Evolutionary conservation across 1,284 basidiomycete genomes (phyloP).

Genomic region (Rhizopogon hawkerae): DNA sequence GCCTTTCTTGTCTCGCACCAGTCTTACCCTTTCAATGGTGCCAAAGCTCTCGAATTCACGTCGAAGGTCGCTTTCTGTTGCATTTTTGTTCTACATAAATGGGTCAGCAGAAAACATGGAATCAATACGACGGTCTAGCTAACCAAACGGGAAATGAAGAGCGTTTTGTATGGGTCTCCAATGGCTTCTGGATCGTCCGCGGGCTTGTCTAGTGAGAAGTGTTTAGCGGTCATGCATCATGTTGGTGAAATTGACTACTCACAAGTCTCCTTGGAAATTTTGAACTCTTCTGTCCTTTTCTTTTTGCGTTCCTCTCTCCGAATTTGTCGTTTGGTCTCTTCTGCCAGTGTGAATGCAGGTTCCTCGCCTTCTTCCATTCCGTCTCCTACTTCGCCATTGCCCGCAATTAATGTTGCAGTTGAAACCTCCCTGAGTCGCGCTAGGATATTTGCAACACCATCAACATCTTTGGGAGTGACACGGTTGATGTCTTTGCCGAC

Average conservation of each 20-base stretch:
- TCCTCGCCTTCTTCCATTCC: slow-evolving; percentile 76
- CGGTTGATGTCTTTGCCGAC: slow-evolving; percentile 76
- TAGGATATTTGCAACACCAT: slow-evolving; percentile 68
- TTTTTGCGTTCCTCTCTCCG: slow-evolving; percentile 75
- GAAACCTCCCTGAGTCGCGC: slow-evolving; percentile 69
- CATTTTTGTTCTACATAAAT: slow-evolving; percentile 65
- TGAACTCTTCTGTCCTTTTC: slow-evolving; percentile 72
- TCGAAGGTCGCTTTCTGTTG: slow-evolving; percentile 84
- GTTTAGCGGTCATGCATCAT: slow-evolving; percentile 9
- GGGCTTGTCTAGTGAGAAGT: slow-evolving; percentile 65
- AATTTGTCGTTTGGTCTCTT: slow-evolving; percentile 72
- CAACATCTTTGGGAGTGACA: slow-evolving; percentile 60
- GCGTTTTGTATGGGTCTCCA: slow-evolving; percentile 97
- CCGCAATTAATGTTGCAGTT: slow-evolving; percentile 56
- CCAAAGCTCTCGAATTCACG: slow-evolving; percentile 96
- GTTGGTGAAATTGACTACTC: slow-evolving; percentile 25
- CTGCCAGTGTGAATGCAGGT: slow-evolving; percentile 65
- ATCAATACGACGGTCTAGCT: slow-evolving; percentile 16
- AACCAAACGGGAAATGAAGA: slow-evolving; percentile 92
- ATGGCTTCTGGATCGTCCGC: slow-evolving; percentile 86
- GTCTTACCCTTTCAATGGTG: slow-evolving; percentile 83
- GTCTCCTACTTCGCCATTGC: slow-evolving; percentile 42
- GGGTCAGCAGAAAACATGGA: slow-evolving; percentile 13
- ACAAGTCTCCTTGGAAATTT: slow-evolving; percentile 78
- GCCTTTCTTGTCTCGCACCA: slow-evolving; percentile 84